These are phyloP conservation scores for Aulographum hederae DNA, from an alignment of 2,329 filamentous ascomycete species.

Conservation along the genomic window DNA sequence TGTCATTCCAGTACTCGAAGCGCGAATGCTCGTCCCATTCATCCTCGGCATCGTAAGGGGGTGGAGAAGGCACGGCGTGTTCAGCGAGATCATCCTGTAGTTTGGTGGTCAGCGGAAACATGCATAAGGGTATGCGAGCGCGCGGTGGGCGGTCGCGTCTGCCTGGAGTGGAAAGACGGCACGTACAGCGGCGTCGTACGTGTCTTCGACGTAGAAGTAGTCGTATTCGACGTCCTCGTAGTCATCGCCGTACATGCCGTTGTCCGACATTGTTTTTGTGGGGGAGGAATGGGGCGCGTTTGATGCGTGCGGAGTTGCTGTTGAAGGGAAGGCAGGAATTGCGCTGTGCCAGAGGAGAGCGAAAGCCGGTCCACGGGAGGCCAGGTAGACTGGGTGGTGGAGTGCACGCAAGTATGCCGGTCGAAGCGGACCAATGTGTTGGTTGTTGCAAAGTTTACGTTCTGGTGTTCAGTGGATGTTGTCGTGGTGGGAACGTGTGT, in stretches of 20 bases:
- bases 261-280: neutral
- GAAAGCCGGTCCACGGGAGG: too few species aligned
- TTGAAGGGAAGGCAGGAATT: too few species aligned
- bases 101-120: neutral
- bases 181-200: constrained; percentile 13
- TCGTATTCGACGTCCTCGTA: neutral
- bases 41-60: constrained; percentile 14
- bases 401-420: too few species aligned
- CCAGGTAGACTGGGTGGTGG: too few species aligned
- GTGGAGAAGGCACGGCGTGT: constrained; percentile 25
- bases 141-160: neutral
- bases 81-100: constrained; percentile 24
- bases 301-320: too few species aligned
- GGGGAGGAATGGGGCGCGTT: too few species aligned
- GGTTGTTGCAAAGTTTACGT: too few species aligned
- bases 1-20: constrained; percentile 28
- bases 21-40: constrained; percentile 21
- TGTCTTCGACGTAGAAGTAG: constrained; percentile 1
- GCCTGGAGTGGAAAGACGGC: neutral
- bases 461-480: too few species aligned
- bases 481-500: too few species aligned
- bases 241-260: constrained; percentile 1
- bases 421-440: too few species aligned
- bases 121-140: neutral
- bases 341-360: too few species aligned